Evolutionary conservation across 208 protist genomes (phyloP).

Genomic region (Leishmania guyanensis): DNA sequence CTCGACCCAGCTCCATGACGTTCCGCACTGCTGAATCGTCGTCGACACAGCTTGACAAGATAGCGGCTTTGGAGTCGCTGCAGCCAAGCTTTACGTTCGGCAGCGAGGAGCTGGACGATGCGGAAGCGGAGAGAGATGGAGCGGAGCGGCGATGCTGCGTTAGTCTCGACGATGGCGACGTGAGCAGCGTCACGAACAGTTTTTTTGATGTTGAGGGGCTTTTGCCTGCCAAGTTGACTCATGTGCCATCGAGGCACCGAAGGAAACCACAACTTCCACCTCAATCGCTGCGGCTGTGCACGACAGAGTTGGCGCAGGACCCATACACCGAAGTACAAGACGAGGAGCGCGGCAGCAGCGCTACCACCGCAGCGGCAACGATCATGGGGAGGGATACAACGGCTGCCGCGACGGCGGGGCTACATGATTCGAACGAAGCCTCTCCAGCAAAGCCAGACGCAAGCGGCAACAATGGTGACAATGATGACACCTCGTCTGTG

Average conservation of each 20-base stretch:
- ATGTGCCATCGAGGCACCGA: background rate
- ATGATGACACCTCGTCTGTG: constrained; percentile 20
- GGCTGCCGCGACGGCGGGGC: background rate
- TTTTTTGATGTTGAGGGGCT: background rate
- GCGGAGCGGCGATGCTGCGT: background rate
- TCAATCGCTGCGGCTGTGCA: background rate
- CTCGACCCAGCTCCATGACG: constrained; percentile 9
- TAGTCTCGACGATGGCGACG: constrained; percentile 8
- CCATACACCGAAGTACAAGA: background rate
- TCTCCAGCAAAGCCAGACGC: background rate
- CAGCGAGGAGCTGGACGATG: constrained; percentile 9
- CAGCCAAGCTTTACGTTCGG: constrained; percentile 5
- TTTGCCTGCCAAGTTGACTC: background rate
- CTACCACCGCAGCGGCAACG: background rate
- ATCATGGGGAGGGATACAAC: background rate
- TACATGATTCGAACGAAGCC: background rate
- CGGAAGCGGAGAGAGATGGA: background rate
- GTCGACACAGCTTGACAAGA: constrained; percentile 16
- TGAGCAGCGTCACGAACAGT: background rate
- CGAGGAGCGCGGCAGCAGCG: background rate
- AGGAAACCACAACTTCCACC: too few species aligned
- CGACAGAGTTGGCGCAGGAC: background rate
- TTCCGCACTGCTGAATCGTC: constrained; percentile 18
- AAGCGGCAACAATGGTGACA: constrained; percentile 1
- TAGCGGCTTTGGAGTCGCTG: constrained; percentile 25